Percentiles rank a stretch among this genome's conserved stretches.
Evolutionary conservation across 139 green algal genomes (phyloP).

Genomic region (Volvox africanus): DNA sequence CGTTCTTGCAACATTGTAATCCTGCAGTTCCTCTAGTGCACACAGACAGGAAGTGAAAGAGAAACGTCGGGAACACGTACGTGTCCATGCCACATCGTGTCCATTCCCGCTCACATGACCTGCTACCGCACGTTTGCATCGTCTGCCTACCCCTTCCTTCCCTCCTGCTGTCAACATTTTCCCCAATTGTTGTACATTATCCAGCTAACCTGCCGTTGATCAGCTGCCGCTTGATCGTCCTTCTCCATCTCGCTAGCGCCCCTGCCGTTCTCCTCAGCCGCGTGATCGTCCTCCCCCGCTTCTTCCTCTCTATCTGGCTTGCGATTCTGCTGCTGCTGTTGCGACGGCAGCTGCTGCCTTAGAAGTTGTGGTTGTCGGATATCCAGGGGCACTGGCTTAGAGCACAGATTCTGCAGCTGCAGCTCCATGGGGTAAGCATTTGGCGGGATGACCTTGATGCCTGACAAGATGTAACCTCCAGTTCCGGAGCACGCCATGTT

Average conservation of each 20-base stretch:
- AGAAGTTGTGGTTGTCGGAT: not conserved
- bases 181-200: too few relatives aligned
- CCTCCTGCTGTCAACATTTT: too few relatives aligned
- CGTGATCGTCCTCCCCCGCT: not conserved
- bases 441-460: slow-evolving; percentile 58
- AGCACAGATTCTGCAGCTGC: slow-evolving; percentile 10
- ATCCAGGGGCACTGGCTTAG: not conserved
- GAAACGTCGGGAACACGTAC: too few relatives aligned
- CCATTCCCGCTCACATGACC: too few relatives aligned
- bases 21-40: too few relatives aligned
- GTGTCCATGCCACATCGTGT: too few relatives aligned
- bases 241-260: not conserved
- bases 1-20: too few relatives aligned
- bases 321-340: not conserved
- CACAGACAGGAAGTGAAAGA: too few relatives aligned
- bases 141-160: too few relatives aligned
- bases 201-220: not conserved
- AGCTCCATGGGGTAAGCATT: slow-evolving; percentile 1
- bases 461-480: slow-evolving; percentile 87
- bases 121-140: too few relatives aligned
- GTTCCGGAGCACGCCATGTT: slow-evolving; percentile 84
- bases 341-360: not conserved
- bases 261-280: not conserved
- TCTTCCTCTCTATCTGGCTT: not conserved
- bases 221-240: not conserved